Evolutionary conservation across 306 rosid species (phyloP).

Genomic region (Hippophae tibetana): DNA sequence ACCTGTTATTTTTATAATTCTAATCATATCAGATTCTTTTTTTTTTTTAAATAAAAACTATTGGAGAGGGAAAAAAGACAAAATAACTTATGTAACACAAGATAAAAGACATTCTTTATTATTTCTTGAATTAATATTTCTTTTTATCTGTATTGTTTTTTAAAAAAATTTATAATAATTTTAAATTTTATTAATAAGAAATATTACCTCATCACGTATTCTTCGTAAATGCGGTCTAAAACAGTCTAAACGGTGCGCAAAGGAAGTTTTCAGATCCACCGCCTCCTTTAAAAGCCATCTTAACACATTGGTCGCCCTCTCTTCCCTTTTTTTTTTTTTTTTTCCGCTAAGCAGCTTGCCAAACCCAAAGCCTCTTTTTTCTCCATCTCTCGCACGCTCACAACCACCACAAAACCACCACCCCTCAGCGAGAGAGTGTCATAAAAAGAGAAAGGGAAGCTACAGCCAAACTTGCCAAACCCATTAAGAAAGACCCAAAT

Average conservation of each 20-base stretch:
- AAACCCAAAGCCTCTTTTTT: conserved; percentile 16
- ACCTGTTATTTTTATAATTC: too few species aligned
- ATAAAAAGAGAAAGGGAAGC: neutral
- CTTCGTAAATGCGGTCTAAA: neutral
- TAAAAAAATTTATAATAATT: too few species aligned
- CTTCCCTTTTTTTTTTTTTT: neutral
- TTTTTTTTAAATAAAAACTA: too few species aligned
- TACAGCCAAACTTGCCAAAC: neutral
- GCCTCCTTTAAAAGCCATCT: conserved; percentile 30
- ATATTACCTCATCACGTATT: too few species aligned
- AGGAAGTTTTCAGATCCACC: conserved; percentile 20
- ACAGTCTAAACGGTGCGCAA: neutral
- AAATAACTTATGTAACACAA: too few species aligned
- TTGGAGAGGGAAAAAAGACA: too few species aligned
- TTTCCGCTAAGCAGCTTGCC: conserved; percentile 5
- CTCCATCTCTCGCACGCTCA: conserved; percentile 21
- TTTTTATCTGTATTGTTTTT: too few species aligned
- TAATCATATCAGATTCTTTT: too few species aligned
- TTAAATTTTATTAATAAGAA: too few species aligned
- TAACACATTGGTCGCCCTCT: conserved; percentile 7
- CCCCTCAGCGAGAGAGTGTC: conserved; percentile 9
- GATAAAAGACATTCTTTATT: too few species aligned
- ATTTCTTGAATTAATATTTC: too few species aligned
- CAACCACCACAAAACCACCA: neutral
- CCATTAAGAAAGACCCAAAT: conserved; percentile 8